Conservation (phyloP, 2,329 filamentous ascomycete species). For the Colletotrichum melonis region DNA sequence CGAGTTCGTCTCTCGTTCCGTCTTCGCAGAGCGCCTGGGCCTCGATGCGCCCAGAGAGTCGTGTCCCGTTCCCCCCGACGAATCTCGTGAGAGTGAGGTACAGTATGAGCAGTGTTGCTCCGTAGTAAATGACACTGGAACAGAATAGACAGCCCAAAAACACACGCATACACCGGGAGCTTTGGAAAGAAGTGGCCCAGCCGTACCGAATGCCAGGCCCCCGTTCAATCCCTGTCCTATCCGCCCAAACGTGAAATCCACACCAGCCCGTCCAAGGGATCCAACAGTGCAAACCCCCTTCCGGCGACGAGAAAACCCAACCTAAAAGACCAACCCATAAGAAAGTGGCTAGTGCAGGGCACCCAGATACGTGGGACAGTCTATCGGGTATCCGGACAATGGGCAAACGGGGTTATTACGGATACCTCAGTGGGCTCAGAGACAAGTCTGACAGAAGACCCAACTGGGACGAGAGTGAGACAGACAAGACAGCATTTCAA, state of each 20-base stretch:
- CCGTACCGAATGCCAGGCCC: background rate
- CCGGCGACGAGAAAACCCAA: background rate
- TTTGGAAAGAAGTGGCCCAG: background rate
- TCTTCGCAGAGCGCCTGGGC: conserved; percentile 8
- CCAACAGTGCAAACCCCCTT: background rate
- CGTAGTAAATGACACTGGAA: background rate
- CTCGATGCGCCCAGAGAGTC: conserved; percentile 10
- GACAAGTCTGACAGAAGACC: background rate
- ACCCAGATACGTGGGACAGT: background rate
- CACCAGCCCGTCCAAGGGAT: background rate
- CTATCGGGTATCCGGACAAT: background rate
- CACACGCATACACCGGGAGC: background rate
- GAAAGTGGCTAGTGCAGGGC: background rate
- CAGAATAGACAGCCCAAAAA: background rate
- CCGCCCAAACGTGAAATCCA: background rate
- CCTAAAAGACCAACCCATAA: conserved; percentile 5
- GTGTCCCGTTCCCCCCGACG: background rate
- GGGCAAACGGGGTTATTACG: background rate
- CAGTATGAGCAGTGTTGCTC: background rate
- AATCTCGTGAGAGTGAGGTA: background rate
- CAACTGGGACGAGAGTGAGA: background rate
- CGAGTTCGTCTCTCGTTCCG: conserved; percentile 11
- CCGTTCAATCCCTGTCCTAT: background rate
- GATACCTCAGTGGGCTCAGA: background rate
- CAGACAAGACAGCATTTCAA: background rate